phyloP scores from a whole-genome alignment of 805 yeast genomes.

The Starmerella floris region DNA sequence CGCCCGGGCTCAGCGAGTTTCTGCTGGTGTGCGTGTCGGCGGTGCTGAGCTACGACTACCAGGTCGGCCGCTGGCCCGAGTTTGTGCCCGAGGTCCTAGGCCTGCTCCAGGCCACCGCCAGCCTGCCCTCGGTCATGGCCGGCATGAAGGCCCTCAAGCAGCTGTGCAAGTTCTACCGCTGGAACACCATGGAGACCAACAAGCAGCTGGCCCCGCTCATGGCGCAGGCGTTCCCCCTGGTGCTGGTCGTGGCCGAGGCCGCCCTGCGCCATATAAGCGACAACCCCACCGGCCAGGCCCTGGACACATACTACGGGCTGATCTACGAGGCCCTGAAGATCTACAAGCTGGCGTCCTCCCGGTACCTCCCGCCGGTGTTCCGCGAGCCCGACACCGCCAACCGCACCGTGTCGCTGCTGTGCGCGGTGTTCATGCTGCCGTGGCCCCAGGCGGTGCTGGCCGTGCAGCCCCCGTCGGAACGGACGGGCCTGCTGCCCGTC shows the following conservation, averaged over 20 bases:
- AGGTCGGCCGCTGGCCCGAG: conserved; percentile 39
- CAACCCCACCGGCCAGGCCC: conserved; percentile 34
- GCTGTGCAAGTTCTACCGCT: conserved; percentile 55
- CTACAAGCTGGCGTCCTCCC: conserved; percentile 56
- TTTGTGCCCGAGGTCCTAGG: conserved; percentile 36
- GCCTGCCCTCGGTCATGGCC: conserved; percentile 40
- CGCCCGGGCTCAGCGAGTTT: conserved; percentile 33
- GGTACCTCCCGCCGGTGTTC: conserved; percentile 43
- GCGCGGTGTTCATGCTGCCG: conserved; percentile 45
- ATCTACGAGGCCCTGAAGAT: conserved; percentile 58
- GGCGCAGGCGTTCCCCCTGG: conserved; percentile 46
- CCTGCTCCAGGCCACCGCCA: conserved; percentile 33
- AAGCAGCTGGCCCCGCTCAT: conserved; percentile 38
- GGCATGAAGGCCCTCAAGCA: conserved; percentile 63
- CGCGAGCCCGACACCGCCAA: conserved; percentile 40
- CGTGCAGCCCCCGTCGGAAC: conserved; percentile 34
- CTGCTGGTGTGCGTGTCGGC: conserved; percentile 29
- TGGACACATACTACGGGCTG: conserved; percentile 40
- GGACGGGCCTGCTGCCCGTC: conserved; percentile 42
- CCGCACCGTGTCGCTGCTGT: conserved; percentile 69
- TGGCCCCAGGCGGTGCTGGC: conserved; percentile 42
- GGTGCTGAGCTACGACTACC: conserved; percentile 38
- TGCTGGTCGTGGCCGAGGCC: conserved; percentile 52
- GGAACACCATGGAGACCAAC: conserved; percentile 48
- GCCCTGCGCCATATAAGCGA: conserved; percentile 17